Base-by-base conservation (phyloP, 2,329 filamentous ascomycete genomes). In the Aspergillus floridensis region DNA sequence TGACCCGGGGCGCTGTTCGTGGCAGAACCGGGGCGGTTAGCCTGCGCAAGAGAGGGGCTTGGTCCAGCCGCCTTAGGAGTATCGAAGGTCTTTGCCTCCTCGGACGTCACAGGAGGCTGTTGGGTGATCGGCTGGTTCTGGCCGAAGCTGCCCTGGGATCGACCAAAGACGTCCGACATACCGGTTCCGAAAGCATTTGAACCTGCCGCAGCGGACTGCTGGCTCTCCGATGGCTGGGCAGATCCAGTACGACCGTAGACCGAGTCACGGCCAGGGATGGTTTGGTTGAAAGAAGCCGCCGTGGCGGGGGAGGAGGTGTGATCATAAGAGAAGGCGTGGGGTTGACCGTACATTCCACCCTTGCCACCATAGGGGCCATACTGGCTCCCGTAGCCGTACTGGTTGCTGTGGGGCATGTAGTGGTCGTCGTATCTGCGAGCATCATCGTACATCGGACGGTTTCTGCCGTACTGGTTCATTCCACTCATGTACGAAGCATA, bases 261-360 rank as follows among this genome's bases (percentile, higher is more conserved):
- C 32, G 83, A 81, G 49, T 87, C 80, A 52, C 84, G 83, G 61
- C 76, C 78, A 48, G 80, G 76, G 48, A 74, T 67, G 50, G 68
- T 66, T 60, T 77, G 76, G 64, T 74, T 75, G 65, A 79, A 80
- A 56, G 66, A 72, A 51, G 79, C 81, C 22, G 81, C 80, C 62
- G 85, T 87, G 35, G 84, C 86, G 11, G 87, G 86, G 22, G 86
- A 87, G 16, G 86, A 84, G 2, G 84, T 83, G 70, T 89, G 84
- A 49, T 89, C 87, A 66, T 85, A 87, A 8, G 84, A 84, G 70
- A 88, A 89, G 58, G 77, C 81, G 65, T 86, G 84, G 65, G 85
- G 84, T 66, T 86, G 86, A 32, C 81, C 84, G 68, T 88, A 88
- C 83, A 87, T 86, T 65, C 80, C 81, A 64, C 81, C 83, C 66